These are phyloP conservation scores for Lichina pygmaea DNA, from an alignment of 495 filamentous ascomycete species.

Conservation along the genomic window DNA sequence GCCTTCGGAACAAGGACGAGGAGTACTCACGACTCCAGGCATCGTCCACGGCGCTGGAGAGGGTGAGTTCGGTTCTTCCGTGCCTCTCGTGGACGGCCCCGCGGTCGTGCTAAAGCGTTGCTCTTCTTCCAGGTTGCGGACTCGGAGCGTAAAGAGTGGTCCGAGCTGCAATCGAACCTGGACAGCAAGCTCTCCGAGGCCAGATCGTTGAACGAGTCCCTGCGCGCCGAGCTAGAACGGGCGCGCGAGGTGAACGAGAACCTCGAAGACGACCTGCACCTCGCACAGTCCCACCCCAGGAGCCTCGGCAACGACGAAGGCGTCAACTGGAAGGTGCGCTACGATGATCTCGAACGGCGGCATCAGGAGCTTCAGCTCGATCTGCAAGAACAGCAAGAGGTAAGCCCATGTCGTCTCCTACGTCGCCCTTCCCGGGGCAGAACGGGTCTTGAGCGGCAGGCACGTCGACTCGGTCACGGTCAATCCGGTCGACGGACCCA, in stretches of 20 bases:
- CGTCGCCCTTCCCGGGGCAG: not conserved
- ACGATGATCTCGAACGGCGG: conserved; percentile 38
- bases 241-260: conserved; percentile 37
- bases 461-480: no score
- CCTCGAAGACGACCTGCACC: conserved; percentile 34
- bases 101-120: not conserved
- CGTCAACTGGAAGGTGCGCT: conserved; percentile 19
- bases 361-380: conserved; percentile 46
- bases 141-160: conserved; percentile 38
- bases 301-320: conserved; percentile 6
- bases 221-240: conserved; percentile 52
- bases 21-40: conserved; percentile 21
- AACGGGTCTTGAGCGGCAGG: not conserved
- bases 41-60: conserved; percentile 17
- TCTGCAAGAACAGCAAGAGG: conserved; percentile 36
- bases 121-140: conserved; percentile 11
- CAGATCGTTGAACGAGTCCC: conserved; percentile 43
- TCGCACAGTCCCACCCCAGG: conserved; percentile 20
- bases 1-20: conserved; percentile 27
- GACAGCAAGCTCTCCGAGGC: conserved; percentile 59
- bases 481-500: no score
- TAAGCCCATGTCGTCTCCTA: not conserved
- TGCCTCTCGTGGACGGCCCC: not conserved
- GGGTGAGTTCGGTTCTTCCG: conserved; percentile 12
- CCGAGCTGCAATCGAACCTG: conserved; percentile 39